A percentile compares a stretch with the other conserved stretches of the same genome.
phyloP scores from a whole-genome alignment of 495 filamentous ascomycete species.

The Daldinia grandis region DNA sequence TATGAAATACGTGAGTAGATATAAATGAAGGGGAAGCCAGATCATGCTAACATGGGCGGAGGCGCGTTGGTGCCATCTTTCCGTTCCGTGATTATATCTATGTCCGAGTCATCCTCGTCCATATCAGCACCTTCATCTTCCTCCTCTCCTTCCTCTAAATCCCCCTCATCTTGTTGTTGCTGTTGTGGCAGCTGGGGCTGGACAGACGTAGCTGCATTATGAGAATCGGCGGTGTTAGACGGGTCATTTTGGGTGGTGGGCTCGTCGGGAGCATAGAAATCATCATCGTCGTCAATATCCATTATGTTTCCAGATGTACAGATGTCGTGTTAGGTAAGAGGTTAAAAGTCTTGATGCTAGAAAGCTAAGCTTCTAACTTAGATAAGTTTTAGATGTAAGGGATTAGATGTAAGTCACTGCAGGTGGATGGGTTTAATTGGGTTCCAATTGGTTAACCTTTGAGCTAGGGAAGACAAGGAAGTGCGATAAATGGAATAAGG shows the following conservation, averaged over 20 bases:
- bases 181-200: constrained; percentile 26
- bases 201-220: constrained; percentile 2
- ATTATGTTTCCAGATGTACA: constrained; percentile 48
- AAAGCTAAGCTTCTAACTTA: neutral
- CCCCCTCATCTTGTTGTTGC: constrained; percentile 48
- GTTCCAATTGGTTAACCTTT: neutral
- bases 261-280: constrained; percentile 69
- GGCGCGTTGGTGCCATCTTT: constrained; percentile 80
- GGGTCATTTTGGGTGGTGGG: constrained; percentile 44
- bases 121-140: constrained; percentile 78
- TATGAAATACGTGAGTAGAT: constrained; percentile 39
- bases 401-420: neutral
- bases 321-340: neutral
- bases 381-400: neutral
- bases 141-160: constrained; percentile 67
- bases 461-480: neutral
- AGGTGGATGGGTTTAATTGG: neutral
- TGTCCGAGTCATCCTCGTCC: constrained; percentile 78
- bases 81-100: constrained; percentile 91
- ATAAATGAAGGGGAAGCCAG: neutral
- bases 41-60: constrained; percentile 65
- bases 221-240: neutral
- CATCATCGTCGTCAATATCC: constrained; percentile 76
- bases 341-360: neutral
- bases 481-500: neutral